Base-by-base conservation (phyloP, 345 rosid species). In the Odontarrhena argentea region DNA sequence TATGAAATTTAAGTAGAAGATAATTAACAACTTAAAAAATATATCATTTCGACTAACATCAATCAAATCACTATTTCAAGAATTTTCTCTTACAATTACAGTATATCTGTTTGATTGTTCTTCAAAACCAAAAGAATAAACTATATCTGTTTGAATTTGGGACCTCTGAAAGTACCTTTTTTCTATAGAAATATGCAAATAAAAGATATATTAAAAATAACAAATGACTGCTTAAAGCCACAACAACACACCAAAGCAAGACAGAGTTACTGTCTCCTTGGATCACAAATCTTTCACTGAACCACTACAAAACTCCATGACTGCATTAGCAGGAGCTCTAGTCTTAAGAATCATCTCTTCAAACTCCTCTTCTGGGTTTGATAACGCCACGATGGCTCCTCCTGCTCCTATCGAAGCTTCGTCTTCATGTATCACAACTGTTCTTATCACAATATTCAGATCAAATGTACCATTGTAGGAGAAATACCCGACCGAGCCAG, bases 401-500 rank as follows among this genome's bases (percentile, higher is more conserved):
- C 96, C 99, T 9, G 92, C 99, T 42, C 99, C 97, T 43, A 91
- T 86, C 0, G 97, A 79, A 68, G 91, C 99, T 81, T 94, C 97
- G 26, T 79, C 85, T 58, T 86, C 86, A 40, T 91, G 96, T 69
- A 94, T 78, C 37, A 91, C 83, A 0, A 94, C 77, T 14, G 99
- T 94, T 76, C 96, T 87, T 77, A 88, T 94, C 63, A 94, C 97
- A 2, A 94, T 88, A 71, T 88, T 91, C 52, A 94, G 84, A 78
- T 94, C 99, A 52, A 91, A 94, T 9, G 96, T 82, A 61, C 79
- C 85, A 51, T 90, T 88, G 45, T 85, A 87, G 4, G 96, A 94
- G 79, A 91, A 91, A 79, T 80, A 94, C 40, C 96, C 97, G 7
- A 94, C 83, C 40, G 97, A 91, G 22, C 99, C 97, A 0, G 97